Evolutionary conservation across 306 rosid genomes (phyloP).

Genomic region (Gastrolobium villosum): DNA sequence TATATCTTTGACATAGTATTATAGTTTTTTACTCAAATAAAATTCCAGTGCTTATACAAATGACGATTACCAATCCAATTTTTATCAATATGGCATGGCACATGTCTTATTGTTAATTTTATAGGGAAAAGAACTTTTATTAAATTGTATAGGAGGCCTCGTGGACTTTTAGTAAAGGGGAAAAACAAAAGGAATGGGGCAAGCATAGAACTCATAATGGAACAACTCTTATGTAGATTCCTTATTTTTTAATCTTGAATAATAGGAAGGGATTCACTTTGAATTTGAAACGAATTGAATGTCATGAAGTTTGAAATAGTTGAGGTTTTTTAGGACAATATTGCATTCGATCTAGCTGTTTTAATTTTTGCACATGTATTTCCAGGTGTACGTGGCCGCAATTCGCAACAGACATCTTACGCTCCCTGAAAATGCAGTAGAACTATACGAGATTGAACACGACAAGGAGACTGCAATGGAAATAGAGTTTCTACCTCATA

Average conservation of each 20-base stretch:
- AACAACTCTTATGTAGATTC: too few species aligned
- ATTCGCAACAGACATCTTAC: slow-evolving; percentile 74
- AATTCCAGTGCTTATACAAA: background rate
- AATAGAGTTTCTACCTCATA: slow-evolving; percentile 80
- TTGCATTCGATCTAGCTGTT: slow-evolving; percentile 13
- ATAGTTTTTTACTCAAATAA: background rate
- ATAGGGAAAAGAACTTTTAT: too few species aligned
- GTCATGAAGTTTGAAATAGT: background rate
- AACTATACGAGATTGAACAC: slow-evolving; percentile 71
- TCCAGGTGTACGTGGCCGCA: slow-evolving; percentile 88
- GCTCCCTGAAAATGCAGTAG: slow-evolving; percentile 72
- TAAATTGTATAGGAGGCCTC: too few species aligned
- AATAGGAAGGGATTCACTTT: background rate
- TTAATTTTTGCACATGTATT: slow-evolving; percentile 18
- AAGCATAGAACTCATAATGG: too few species aligned
- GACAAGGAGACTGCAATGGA: slow-evolving; percentile 74
- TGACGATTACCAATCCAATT: too few species aligned
- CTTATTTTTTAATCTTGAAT: too few species aligned
- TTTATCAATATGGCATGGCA: too few species aligned
- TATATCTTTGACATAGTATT: background rate
- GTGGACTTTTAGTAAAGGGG: too few species aligned
- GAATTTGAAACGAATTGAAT: slow-evolving; percentile 12
- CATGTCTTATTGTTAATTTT: too few species aligned
- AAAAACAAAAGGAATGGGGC: too few species aligned
- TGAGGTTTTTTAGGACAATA: slow-evolving; percentile 6